A percentile compares a stretch with the other conserved stretches of the same genome.
These are phyloP conservation scores for Aspergillus ochraceoroseus DNA, from an alignment of 2,329 filamentous ascomycete species.

Conservation along the genomic window DNA sequence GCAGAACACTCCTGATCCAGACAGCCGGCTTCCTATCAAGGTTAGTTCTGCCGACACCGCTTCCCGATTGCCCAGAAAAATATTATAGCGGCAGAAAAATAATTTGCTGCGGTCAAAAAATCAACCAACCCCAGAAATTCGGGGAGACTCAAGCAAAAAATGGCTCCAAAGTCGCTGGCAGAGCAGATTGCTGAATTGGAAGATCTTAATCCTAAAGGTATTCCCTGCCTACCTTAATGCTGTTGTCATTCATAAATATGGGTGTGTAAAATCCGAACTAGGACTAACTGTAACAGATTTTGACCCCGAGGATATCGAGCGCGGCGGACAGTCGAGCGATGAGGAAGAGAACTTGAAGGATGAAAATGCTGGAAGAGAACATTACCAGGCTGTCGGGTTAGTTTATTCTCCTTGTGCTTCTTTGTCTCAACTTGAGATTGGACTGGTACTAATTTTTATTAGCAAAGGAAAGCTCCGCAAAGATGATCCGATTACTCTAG, in stretches of 20 bases:
- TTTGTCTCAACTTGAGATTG: background rate
- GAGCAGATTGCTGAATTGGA: constrained; percentile 60
- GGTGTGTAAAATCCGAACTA: constrained; percentile 7
- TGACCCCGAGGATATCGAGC: constrained; percentile 67
- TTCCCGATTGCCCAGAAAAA: constrained; percentile 12
- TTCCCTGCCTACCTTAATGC: background rate
- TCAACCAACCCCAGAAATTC: background rate
- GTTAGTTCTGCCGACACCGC: constrained; percentile 16
- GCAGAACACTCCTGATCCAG: background rate
- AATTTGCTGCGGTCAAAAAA: constrained; percentile 8
- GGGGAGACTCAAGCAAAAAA: constrained; percentile 11
- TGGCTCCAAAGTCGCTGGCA: constrained; percentile 52
- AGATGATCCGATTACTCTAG: constrained; percentile 63
- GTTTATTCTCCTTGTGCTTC: constrained; percentile 19
- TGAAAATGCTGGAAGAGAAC: constrained; percentile 65
- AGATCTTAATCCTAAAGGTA: constrained; percentile 60
- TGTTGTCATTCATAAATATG: background rate
- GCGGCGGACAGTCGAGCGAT: constrained; percentile 53
- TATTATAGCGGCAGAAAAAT: constrained; percentile 23
- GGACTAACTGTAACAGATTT: constrained; percentile 54
- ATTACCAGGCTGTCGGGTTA: constrained; percentile 74
- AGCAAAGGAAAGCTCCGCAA: constrained; percentile 80
- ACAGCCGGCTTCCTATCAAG: background rate
- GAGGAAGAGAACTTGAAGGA: constrained; percentile 49
- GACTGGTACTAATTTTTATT: constrained; percentile 15